A percentile compares a stretch with the other conserved stretches of the same genome.
Evolutionary conservation across 2,329 filamentous ascomycete species (phyloP).

Genomic region (Teratosphaeria nubilosa): DNA sequence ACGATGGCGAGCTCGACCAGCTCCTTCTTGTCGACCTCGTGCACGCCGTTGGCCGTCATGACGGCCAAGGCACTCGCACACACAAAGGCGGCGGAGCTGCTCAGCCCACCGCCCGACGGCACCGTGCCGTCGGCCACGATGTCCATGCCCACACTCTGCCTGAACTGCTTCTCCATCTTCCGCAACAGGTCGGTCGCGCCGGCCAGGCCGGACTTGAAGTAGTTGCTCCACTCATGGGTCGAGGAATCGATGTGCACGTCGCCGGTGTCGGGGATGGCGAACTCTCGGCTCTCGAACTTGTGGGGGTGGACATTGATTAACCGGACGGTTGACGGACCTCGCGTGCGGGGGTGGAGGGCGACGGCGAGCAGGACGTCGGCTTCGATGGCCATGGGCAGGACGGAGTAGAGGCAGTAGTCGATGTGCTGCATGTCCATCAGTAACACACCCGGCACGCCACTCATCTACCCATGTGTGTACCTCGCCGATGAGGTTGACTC

Average conservation of each 20-base stretch:
- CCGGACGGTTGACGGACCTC: constrained; percentile 53
- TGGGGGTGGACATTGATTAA: constrained; percentile 68
- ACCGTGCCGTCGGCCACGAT: constrained; percentile 86
- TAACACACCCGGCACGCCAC: neutral
- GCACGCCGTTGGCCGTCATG: constrained; percentile 72
- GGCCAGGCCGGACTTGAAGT: constrained; percentile 85
- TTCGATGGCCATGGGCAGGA: constrained; percentile 89
- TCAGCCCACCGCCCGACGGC: constrained; percentile 82
- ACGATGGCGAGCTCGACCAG: constrained; percentile 89
- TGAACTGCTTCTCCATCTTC: constrained; percentile 50
- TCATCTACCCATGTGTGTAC: constrained; percentile 19
- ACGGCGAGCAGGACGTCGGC: constrained; percentile 86
- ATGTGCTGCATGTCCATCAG: constrained; percentile 54
- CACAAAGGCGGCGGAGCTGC: constrained; percentile 87
- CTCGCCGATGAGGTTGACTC: constrained; percentile 97
- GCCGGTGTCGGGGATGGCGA: constrained; percentile 54
- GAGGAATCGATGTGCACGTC: constrained; percentile 64
- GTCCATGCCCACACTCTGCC: constrained; percentile 68
- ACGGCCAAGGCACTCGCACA: constrained; percentile 83
- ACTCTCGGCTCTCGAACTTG: constrained; percentile 67
- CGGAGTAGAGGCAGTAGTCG: constrained; percentile 94
- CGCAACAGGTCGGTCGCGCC: constrained; percentile 72
- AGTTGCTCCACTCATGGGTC: constrained; percentile 91
- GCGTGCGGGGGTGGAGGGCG: constrained; percentile 42
- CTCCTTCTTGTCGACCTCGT: constrained; percentile 76